Evolutionary conservation across 352 stramenopile species (phyloP).

Genomic region (Pythium aphanidermatum): DNA sequence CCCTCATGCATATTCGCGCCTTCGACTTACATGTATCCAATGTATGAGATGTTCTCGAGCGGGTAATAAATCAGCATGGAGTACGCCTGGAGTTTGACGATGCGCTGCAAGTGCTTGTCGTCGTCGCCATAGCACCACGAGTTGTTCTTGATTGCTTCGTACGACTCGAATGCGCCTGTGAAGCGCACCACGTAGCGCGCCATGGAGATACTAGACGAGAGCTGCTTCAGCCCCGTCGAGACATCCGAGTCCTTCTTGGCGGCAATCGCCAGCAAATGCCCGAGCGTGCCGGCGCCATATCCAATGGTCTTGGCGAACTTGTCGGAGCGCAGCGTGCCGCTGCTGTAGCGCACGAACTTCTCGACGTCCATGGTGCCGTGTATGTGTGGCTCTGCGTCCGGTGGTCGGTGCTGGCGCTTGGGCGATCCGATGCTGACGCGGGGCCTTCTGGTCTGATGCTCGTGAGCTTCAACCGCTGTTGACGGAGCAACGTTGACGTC

Average conservation of each 20-base stretch:
- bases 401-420: background rate
- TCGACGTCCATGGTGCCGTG: conserved; percentile 42
- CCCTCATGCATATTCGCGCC: too few species aligned
- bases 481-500: conserved; percentile 16
- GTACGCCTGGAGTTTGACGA: conserved; percentile 65
- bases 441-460: background rate
- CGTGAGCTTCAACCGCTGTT: conserved; percentile 20
- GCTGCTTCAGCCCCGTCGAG: conserved; percentile 45
- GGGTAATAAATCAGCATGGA: conserved; percentile 85
- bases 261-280: conserved; percentile 44
- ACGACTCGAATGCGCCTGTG: conserved; percentile 64
- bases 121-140: conserved; percentile 78
- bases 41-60: conserved; percentile 78
- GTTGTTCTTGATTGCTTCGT: conserved; percentile 64
- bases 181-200: conserved; percentile 78
- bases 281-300: conserved; percentile 52
- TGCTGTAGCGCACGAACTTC: conserved; percentile 63
- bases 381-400: conserved; percentile 1
- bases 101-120: conserved; percentile 40
- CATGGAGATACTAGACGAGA: conserved; percentile 71
- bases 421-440: background rate
- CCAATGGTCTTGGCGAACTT: conserved; percentile 84
- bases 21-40: conserved; percentile 84
- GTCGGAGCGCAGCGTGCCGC: conserved; percentile 55
- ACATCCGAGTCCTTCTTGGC: conserved; percentile 44